Conservation (phyloP, 1,284 basidiomycete species). For the Trichosporon sp. region DNA sequence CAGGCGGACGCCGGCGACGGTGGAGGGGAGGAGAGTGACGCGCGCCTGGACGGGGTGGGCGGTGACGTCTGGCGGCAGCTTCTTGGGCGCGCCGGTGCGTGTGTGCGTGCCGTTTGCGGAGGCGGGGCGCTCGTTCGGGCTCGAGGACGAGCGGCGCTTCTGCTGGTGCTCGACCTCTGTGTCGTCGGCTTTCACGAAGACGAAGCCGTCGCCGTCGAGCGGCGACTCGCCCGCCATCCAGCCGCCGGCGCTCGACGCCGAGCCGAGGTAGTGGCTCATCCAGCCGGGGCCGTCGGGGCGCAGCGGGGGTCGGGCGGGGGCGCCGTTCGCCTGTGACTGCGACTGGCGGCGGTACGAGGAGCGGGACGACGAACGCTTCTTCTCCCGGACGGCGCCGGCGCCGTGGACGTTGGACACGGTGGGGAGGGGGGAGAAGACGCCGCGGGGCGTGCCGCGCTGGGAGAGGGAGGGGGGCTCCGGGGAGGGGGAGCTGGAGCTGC, state of each 20-base stretch:
- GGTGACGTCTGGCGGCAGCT: slow-evolving; percentile 13
- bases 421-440: neutral
- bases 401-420: neutral
- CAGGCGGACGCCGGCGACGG: slow-evolving; percentile 20
- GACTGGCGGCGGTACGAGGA: neutral
- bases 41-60: slow-evolving; percentile 21
- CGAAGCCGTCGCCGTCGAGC: slow-evolving; percentile 25
- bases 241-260: slow-evolving; percentile 28
- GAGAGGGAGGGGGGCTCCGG: neutral
- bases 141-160: neutral
- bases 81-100: neutral
- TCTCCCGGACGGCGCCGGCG: neutral
- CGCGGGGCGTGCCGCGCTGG: neutral
- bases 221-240: slow-evolving; percentile 26
- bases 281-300: slow-evolving; percentile 1
- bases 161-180: slow-evolving; percentile 16
- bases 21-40: slow-evolving; percentile 28
- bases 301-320: neutral
- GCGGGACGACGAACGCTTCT: neutral
- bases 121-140: neutral
- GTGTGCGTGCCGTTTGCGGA: neutral
- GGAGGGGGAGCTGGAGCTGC: neutral
- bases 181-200: slow-evolving; percentile 12
- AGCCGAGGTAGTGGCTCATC: slow-evolving; percentile 24
- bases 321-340: neutral